Percentiles rank a stretch among this genome's conserved stretches.
phyloP scores from a whole-genome alignment of 306 rosid species.

The Prosopis cineraria region DNA sequence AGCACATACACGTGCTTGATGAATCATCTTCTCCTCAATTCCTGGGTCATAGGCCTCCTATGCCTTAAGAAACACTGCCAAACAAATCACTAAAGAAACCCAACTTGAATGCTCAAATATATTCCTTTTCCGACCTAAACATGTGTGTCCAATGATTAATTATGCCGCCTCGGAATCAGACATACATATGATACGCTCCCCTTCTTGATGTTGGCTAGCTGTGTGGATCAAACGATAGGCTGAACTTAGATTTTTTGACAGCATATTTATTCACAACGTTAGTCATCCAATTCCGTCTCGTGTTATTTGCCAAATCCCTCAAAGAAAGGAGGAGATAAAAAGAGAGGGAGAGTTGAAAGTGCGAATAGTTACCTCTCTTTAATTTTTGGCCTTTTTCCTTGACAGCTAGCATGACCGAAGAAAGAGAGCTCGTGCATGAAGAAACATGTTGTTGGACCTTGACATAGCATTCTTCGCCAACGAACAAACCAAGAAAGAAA shows the following conservation, averaged over 20 bases:
- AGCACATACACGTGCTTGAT: background rate
- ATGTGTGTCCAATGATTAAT: background rate
- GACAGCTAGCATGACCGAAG: conserved; percentile 7
- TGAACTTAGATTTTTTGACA: background rate
- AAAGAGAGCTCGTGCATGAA: conserved; percentile 11
- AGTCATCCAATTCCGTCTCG: background rate
- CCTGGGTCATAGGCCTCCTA: background rate
- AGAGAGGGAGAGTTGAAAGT: background rate
- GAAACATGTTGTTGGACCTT: conserved; percentile 20
- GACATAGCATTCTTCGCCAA: conserved; percentile 56
- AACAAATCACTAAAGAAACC: background rate
- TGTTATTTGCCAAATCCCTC: conserved; percentile 27
- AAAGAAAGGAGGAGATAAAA: background rate
- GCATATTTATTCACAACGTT: background rate
- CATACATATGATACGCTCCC: background rate
- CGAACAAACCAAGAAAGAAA: conserved; percentile 50
- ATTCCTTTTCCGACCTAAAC: background rate
- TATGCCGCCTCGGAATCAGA: background rate
- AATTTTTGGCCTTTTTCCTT: conserved; percentile 8
- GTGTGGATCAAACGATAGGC: background rate
- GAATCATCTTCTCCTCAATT: background rate
- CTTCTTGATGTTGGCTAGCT: background rate
- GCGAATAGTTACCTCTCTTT: background rate
- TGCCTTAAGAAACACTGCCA: background rate
- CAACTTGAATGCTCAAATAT: background rate